Evolutionary conservation across 805 yeast genomes (phyloP), one percentile per base, ranked within the genome.

Genomic region (Ogataea dorogensis): DNA sequence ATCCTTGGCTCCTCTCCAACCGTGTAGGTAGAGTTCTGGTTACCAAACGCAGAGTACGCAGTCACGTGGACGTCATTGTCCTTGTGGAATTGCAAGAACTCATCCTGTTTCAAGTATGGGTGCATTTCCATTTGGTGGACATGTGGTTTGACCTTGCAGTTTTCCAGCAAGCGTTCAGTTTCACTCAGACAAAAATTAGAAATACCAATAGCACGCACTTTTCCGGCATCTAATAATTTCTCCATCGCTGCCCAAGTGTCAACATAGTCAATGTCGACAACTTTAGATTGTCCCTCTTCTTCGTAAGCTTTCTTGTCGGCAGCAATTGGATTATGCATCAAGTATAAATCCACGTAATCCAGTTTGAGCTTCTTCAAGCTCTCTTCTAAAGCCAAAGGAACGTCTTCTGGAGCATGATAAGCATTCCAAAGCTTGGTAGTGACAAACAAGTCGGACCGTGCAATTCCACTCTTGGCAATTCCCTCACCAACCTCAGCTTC

Each of bases 21-120:
- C 39, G 71, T 57, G 20, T 75, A 49, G 7, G 81, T 76, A 15
- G 78, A 68, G 40, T 68, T 70, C 5, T 63, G 63, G 24, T 79
- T 69, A 5, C 86, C 88, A 47, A 85, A 67, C 12, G 93, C 89
- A 18, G 86, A 78, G 64, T 82, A 85, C 9, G 93, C 93, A 54
- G 81, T 81, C 35, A 81, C 59, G 26, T 67, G 58, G 42, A 80
- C 76, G 42, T 65, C 71, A 42, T 81, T 64, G 17, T 62, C 55
- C 40, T 66, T 63, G 57, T 76, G 68, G 59, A 56, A 79, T 20
- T 71, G 67, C 25, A 71, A 51, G 48, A 83, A 67, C 45, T 76
- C 77, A 6, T 61, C 66, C 58, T 83, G 88, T 30, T 81, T 81
- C 40, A 80, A 65, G 44, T 72, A 70, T 31, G 87, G 86, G 59